Evolutionary conservation across 2,329 filamentous ascomycete species (phyloP), one percentile per base, ranked within the genome.

Genomic region (Diaporthe sp.): DNA sequence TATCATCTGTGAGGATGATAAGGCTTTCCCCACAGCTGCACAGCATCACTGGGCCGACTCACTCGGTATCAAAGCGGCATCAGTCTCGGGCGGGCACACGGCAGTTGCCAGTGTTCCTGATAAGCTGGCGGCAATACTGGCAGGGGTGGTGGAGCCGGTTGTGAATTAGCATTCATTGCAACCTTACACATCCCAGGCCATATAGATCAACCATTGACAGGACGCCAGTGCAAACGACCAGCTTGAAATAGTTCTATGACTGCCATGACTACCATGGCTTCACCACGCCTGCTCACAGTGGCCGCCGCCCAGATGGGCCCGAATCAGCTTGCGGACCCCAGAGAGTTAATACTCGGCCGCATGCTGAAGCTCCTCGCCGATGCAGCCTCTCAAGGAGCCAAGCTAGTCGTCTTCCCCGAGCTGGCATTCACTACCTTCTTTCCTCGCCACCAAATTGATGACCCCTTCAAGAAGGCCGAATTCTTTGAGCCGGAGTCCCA

Each of bases 371-470:
- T 90, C 39, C 85, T 91, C 34, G 82, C 86, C 25, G 80, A 84
- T 58, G 89, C 88, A 17, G 83, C 85, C 1, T 73, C 81, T 3
- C 80, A 87, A 73, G 84, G 84, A 22, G 88, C 87, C 57, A 84
- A 87, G 76, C 80, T 91, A 2, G 85, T 90, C 13, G 85, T 90
- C 42, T 91, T 87, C 77, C 89, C 89, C 1, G 89, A 90, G 80
- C 83, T 85, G n/a, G 86, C 88, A 15, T 84, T 90, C 17, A 90
- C 88, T 0, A 90, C 89, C 0, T 91, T 91, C 84, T 90, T 90
- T 79, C 89, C 89, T 0, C 85, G 87, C 7, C 85, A 88, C 77
- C 81, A 90, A 58, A 85, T 89, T 75, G 80, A 84, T 12, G 85
- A 87, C 73, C 80, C 83, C 34, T 79, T 81, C 19, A 84, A 88